Percentiles rank a stretch among this genome's conserved stretches.
These are phyloP conservation scores for Boletus sensibilis DNA, from an alignment of 768 basidiomycete genomes.

Conservation along the genomic window DNA sequence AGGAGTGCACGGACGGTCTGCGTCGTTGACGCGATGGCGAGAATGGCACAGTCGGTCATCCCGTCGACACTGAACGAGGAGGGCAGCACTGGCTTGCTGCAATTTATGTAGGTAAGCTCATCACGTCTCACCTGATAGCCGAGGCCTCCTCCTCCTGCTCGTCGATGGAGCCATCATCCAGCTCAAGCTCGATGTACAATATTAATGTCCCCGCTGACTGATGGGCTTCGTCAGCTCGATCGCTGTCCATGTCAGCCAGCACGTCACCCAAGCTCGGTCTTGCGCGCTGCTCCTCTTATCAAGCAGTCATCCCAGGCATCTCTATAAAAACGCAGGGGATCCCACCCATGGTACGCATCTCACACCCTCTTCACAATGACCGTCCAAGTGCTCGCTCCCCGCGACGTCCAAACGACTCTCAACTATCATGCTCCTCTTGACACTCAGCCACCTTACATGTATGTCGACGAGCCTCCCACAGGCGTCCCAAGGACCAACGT, in stretches of 20 bases:
- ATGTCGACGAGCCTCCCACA: slow-evolving; percentile 30
- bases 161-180: background rate
- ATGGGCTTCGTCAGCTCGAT: slow-evolving; percentile 13
- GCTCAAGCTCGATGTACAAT: background rate
- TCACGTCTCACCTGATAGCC: background rate
- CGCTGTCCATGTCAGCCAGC: background rate
- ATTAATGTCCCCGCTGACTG: background rate
- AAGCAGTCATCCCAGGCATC: background rate
- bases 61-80: background rate
- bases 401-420: slow-evolving; percentile 38
- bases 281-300: slow-evolving; percentile 4
- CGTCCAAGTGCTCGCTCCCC: slow-evolving; percentile 28
- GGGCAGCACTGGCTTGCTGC: background rate
- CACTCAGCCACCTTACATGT: slow-evolving; percentile 36
- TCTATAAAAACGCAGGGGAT: slow-evolving; percentile 9
- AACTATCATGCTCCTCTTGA: slow-evolving; percentile 35
- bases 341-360: background rate
- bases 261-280: slow-evolving; percentile 6
- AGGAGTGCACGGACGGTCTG: slow-evolving; percentile 21
- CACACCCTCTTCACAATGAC: slow-evolving; percentile 9
- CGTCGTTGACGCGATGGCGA: slow-evolving; percentile 25
- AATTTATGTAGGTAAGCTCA: background rate
- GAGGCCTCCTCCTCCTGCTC: too few species aligned
- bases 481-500: slow-evolving; percentile 33
- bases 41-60: slow-evolving; percentile 27